A percentile compares a stretch with the other conserved stretches of the same genome.
phyloP scores from a whole-genome alignment of 2,329 filamentous ascomycete genomes.

The Exophiala sp. region DNA sequence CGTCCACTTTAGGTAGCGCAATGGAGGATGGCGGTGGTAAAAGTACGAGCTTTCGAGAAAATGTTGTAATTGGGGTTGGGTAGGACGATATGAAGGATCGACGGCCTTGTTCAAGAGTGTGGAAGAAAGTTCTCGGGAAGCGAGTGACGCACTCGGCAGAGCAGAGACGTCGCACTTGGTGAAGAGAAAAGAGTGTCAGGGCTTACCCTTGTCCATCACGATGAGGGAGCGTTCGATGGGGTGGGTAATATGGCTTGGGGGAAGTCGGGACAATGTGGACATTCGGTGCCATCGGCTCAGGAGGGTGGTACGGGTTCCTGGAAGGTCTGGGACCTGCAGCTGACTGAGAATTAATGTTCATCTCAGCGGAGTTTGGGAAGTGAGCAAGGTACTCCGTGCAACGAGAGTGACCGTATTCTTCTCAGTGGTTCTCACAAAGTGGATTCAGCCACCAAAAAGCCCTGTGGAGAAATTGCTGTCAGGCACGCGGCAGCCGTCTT shows the following conservation, averaged over 20 bases:
- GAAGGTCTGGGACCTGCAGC: slow-evolving; percentile 17
- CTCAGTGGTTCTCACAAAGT: slow-evolving; percentile 1
- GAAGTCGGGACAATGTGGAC: slow-evolving; percentile 11
- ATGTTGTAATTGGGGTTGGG: slow-evolving; percentile 13
- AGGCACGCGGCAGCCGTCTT: not conserved
- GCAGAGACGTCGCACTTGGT: slow-evolving; percentile 10
- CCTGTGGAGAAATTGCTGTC: not conserved
- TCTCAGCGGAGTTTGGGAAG: slow-evolving; percentile 12
- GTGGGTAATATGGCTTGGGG: slow-evolving; percentile 12
- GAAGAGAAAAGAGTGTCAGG: slow-evolving; percentile 19
- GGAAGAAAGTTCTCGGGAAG: slow-evolving; percentile 3
- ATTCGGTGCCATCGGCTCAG: not conserved
- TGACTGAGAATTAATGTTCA: slow-evolving; percentile 7
- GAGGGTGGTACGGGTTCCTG: slow-evolving; percentile 15
- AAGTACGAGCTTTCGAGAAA: slow-evolving; percentile 4
- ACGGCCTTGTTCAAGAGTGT: slow-evolving; percentile 1
- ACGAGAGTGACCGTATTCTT: slow-evolving; percentile 6
- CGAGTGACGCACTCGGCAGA: slow-evolving; percentile 11
- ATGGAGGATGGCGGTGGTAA: not conserved
- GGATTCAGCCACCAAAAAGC: not conserved
- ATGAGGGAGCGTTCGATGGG: slow-evolving; percentile 12
- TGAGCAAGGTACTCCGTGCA: slow-evolving; percentile 13
- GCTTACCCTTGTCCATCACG: slow-evolving; percentile 15
- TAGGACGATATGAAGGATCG: slow-evolving; percentile 16
- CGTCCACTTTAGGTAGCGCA: slow-evolving; percentile 4